A percentile compares a stretch with the other conserved stretches of the same genome.
Evolutionary conservation across 2,329 filamentous ascomycete genomes (phyloP).

Genomic region (Emericellopsis atlantica): DNA sequence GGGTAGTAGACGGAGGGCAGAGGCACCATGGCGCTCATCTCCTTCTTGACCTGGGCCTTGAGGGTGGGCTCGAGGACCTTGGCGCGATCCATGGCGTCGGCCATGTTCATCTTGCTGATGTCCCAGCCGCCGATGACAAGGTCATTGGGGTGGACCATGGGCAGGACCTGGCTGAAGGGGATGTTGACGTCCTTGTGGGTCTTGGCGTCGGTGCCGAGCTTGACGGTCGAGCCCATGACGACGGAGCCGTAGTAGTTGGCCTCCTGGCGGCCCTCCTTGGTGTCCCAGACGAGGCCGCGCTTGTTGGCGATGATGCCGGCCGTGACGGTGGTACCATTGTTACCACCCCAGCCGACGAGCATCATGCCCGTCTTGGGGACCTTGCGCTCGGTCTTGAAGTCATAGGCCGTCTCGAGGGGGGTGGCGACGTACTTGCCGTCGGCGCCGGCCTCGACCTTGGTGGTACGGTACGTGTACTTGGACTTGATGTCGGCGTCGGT

Average conservation of each 20-base stretch:
- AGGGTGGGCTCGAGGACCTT: constrained; percentile 90
- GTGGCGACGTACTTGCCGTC: constrained; percentile 71
- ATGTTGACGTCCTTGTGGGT: constrained; percentile 88
- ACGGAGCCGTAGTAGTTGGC: constrained; percentile 99
- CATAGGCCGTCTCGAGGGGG: constrained; percentile 80
- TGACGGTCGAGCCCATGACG: constrained; percentile 94
- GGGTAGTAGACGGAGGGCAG: constrained; percentile 97
- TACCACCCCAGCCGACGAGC: constrained; percentile 95
- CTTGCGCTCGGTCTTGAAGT: constrained; percentile 95
- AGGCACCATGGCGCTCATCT: constrained; percentile 80
- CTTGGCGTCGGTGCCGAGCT: constrained; percentile 78
- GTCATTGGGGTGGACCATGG: constrained; percentile 96
- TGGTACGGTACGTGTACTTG: constrained; percentile 95
- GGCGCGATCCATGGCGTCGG: constrained; percentile 89
- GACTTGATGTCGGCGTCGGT: constrained; percentile 78
- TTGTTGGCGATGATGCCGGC: constrained; percentile 96
- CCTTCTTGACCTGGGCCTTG: constrained; percentile 81
- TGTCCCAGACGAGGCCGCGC: constrained; percentile 78
- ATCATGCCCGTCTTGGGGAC: constrained; percentile 92
- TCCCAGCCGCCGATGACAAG: constrained; percentile 95
- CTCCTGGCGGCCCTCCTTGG: constrained; percentile 70
- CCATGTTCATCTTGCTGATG: constrained; percentile 82
- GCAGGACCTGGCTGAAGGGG: constrained; percentile 85
- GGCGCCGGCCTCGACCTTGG: constrained; percentile 58
- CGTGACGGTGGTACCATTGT: constrained; percentile 95